These are phyloP conservation scores for Neohortaea acidophila DNA, from an alignment of 495 filamentous ascomycete genomes.

Conservation along the genomic window DNA sequence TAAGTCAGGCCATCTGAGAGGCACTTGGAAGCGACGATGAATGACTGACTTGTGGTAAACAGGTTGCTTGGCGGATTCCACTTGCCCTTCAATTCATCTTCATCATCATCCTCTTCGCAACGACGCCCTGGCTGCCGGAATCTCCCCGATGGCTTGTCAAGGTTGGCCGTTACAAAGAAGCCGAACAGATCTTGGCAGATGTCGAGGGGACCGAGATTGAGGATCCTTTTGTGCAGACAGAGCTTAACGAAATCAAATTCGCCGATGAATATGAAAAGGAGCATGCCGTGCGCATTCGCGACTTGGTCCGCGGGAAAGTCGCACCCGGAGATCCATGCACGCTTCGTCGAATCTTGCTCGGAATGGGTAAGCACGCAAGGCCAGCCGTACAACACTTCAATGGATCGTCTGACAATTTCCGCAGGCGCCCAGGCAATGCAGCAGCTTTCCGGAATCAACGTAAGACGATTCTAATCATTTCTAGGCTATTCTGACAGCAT, in stretches of 20 bases:
- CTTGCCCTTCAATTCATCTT: slow-evolving; percentile 46
- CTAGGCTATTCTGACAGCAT: background rate
- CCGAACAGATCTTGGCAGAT: slow-evolving; percentile 35
- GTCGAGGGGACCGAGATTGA: slow-evolving; percentile 32
- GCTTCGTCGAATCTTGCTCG: slow-evolving; percentile 35
- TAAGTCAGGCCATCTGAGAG: too few relatives aligned
- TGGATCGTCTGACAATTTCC: background rate
- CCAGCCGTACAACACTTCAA: background rate
- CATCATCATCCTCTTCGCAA: slow-evolving; percentile 35
- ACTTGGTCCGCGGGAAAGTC: slow-evolving; percentile 31
- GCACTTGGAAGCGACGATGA: too few relatives aligned
- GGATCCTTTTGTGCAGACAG: slow-evolving; percentile 34
- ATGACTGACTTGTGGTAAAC: too few relatives aligned
- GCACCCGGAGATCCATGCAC: slow-evolving; percentile 30
- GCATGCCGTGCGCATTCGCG: slow-evolving; percentile 33
- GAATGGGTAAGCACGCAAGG: slow-evolving; percentile 25
- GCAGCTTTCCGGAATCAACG: slow-evolving; percentile 38
- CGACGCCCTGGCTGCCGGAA: slow-evolving; percentile 41
- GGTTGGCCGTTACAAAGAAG: slow-evolving; percentile 31
- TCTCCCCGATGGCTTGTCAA: slow-evolving; percentile 40
- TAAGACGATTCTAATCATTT: slow-evolving; percentile 15
- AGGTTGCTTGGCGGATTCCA: slow-evolving; percentile 40
- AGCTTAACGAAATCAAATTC: slow-evolving; percentile 35
- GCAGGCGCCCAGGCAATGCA: slow-evolving; percentile 34
- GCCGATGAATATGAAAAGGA: slow-evolving; percentile 35